Conservation (phyloP, 1,284 basidiomycete species). For the Leccinum glutinopallens region DNA sequence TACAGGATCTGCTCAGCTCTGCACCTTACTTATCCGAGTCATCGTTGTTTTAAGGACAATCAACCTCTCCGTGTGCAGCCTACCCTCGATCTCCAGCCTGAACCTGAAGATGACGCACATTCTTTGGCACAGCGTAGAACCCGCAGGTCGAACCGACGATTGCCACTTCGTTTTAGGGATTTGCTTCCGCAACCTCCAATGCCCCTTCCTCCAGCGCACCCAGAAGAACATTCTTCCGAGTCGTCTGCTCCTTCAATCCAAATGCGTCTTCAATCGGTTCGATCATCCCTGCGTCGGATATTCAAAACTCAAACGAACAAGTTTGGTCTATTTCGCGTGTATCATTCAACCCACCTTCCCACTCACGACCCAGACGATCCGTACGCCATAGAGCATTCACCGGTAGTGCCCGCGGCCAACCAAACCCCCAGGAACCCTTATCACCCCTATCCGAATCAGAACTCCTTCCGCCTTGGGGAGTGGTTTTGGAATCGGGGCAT, state of each 20-base stretch:
- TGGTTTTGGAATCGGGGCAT: not conserved
- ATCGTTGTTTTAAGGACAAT: not conserved
- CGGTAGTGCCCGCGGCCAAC: not conserved
- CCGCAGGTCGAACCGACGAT: not conserved
- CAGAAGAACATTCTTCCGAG: not conserved
- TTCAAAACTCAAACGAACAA: not conserved
- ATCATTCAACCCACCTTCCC: not conserved
- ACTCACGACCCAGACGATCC: not conserved
- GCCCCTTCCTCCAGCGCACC: not conserved
- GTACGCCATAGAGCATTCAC: not conserved
- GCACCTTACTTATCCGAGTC: not conserved
- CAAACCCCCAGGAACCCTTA: not conserved
- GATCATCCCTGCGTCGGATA: not conserved
- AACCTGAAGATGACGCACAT: not conserved
- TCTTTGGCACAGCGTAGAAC: not conserved
- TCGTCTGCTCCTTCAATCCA: not conserved
- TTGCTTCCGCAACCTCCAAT: not conserved
- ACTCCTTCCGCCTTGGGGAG: not conserved
- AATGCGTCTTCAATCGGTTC: not conserved
- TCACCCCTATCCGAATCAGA: not conserved
- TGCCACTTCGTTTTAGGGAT: not conserved
- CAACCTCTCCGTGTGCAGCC: not conserved
- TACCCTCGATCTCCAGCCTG: not conserved
- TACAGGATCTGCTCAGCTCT: not conserved
- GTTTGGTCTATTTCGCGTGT: not conserved